phyloP scores from a whole-genome alignment of 2,329 filamentous ascomycete species.

The Venturia asperata region DNA sequence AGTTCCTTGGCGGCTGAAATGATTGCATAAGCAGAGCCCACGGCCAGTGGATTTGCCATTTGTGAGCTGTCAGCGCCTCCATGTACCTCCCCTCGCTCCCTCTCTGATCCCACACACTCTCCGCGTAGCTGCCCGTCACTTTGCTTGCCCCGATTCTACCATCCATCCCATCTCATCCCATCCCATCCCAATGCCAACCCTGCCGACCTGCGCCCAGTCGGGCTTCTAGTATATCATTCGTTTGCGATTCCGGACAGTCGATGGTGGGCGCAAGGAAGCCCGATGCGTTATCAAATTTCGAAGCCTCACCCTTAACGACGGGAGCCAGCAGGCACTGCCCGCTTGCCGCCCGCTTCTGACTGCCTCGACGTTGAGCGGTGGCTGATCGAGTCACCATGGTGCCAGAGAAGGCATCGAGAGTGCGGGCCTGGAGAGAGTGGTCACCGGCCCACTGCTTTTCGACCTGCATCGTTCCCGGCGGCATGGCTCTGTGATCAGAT shows the following conservation, averaged over 20 bases:
- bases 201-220: neutral
- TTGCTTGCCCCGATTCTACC: constrained; percentile 6
- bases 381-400: constrained; percentile 13
- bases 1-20: constrained; percentile 3
- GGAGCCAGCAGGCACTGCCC: constrained; percentile 8
- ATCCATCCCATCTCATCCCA: neutral
- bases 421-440: constrained; percentile 3
- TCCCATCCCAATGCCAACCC: constrained; percentile 9
- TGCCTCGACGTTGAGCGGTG: constrained; percentile 6
- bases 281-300: constrained; percentile 5
- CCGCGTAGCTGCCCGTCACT: constrained; percentile 4
- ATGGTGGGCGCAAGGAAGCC: constrained; percentile 5
- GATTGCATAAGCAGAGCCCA: neutral
- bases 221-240: constrained; percentile 11
- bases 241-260: constrained; percentile 4
- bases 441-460: constrained; percentile 16
- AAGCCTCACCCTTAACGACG: constrained; percentile 7
- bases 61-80: neutral
- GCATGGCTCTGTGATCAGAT: constrained; percentile 4
- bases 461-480: constrained; percentile 13
- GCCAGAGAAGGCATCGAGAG: neutral
- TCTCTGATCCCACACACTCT: neutral
- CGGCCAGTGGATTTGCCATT: neutral
- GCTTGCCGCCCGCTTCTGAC: constrained; percentile 7
- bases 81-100: neutral